These are phyloP conservation scores for Lasiodiplodia sp. DNA, from an alignment of 2,329 filamentous ascomycete genomes.

Conservation along the genomic window DNA sequence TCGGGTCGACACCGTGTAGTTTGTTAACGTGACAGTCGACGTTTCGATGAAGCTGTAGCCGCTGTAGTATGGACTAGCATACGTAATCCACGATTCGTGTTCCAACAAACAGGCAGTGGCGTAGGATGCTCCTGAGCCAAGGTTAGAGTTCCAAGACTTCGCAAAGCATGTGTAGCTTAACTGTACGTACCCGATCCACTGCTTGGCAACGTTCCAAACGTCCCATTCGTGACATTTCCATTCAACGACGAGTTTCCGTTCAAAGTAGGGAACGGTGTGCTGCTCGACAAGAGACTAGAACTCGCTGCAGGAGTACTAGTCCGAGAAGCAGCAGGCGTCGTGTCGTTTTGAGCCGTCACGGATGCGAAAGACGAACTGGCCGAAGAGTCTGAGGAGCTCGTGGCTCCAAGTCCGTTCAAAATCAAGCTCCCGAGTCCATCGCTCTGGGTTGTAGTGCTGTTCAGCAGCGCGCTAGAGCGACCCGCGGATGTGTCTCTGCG, in stretches of 20 bases:
- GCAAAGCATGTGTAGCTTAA: neutral
- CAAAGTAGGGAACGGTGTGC: neutral
- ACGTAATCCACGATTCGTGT: neutral
- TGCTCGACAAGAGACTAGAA: neutral
- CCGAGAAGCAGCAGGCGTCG: neutral
- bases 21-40: neutral
- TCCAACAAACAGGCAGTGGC: slow-evolving; percentile 6
- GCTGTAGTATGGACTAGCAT: neutral
- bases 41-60: neutral
- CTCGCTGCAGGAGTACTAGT: neutral
- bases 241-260: neutral
- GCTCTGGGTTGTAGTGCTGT: slow-evolving; percentile 3
- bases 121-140: neutral
- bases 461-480: neutral
- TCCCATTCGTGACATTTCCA: neutral
- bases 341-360: neutral
- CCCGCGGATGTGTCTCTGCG: neutral
- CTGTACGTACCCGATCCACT: slow-evolving; percentile 3
- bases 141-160: neutral
- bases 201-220: neutral
- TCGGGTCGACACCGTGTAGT: slow-evolving; percentile 8
- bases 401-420: slow-evolving; percentile 11
- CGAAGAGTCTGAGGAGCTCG: neutral
- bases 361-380: neutral
- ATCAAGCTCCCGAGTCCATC: slow-evolving; percentile 20